Evolutionary conservation across 441 rosid species (phyloP), one percentile per base, ranked within the genome.

Genomic region (Adansonia grandidieri): DNA sequence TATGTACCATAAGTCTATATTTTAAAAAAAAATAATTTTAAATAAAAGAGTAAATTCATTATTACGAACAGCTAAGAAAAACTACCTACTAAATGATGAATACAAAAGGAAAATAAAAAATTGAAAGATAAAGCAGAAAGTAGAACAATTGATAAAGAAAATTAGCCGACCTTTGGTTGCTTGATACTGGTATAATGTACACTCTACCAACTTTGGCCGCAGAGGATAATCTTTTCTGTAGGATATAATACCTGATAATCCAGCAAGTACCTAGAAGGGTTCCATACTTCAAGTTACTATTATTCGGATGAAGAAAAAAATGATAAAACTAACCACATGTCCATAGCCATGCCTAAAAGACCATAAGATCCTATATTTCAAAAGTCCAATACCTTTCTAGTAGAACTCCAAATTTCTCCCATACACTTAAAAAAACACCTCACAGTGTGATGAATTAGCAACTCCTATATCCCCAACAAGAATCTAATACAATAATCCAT

Each of bases 181-280:
- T 79, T 95, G 99, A 86, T 95, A 95, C 67, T 93, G 82, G 88
- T 95, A 95, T 85, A 95, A 95, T 53, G 99, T 95, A 81, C 98
- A 95, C 64, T 95, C 99, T 15, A 98, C 99, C 74, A 93, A 86
- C 85, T 95, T 98, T 45, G 98, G 98, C 72, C 97, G 97, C 76
- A 95, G 80, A 64, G 98, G 98, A 88, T 95, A 95, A 83, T 95
- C 84, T 86, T 93, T 86, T 93, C 97, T 11, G 98, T 95, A 6
- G 98, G 98, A 85, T 95, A 98, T 76, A 95, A 65, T 78, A 86
- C 86, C 84, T 89, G 97, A 87, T 90, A 91, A 82, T 95, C 97
- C 86, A 93, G 85, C 77, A 95, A 87, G 80, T 95, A 95, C 90
- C 95, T 93, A 73, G 73, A 76, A 45, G 74, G 28, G 50, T 53